phyloP scores from a whole-genome alignment of 495 filamentous ascomycete species.

The Penicillium taxi region DNA sequence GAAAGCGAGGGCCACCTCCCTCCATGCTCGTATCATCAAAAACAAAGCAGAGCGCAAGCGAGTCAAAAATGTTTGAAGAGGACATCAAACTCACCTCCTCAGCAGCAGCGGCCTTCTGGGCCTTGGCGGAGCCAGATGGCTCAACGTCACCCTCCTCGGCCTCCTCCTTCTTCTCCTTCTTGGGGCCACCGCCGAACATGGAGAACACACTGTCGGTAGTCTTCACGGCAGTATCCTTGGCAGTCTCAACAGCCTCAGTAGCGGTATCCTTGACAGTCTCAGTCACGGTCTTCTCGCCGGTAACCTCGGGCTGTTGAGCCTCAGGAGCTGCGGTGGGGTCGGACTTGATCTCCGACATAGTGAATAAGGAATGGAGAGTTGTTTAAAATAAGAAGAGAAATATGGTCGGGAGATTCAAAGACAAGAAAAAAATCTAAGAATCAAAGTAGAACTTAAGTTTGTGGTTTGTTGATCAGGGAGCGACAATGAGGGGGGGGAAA shows the following conservation, averaged over 20 bases:
- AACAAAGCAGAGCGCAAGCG: too few species aligned
- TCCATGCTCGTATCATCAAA: neutral
- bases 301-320: slow-evolving; percentile 32
- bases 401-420: slow-evolving; percentile 1
- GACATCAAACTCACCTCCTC: slow-evolving; percentile 36
- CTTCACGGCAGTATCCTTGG: slow-evolving; percentile 44
- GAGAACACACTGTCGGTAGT: slow-evolving; percentile 76
- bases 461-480: slow-evolving; percentile 23
- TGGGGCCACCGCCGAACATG: slow-evolving; percentile 94
- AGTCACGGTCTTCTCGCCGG: slow-evolving; percentile 30
- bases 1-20: slow-evolving; percentile 3
- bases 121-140: slow-evolving; percentile 79
- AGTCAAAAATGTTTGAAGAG: slow-evolving; percentile 8
- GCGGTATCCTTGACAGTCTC: slow-evolving; percentile 35
- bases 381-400: slow-evolving; percentile 2
- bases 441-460: slow-evolving; percentile 17
- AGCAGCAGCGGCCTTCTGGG: slow-evolving; percentile 64
- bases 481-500: slow-evolving; percentile 27
- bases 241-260: slow-evolving; percentile 37
- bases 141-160: slow-evolving; percentile 68
- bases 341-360: slow-evolving; percentile 45
- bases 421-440: too few species aligned
- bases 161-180: slow-evolving; percentile 76
- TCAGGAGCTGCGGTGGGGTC: slow-evolving; percentile 42
- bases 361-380: slow-evolving; percentile 10